Evolutionary conservation across 2,329 filamentous ascomycete species (phyloP).

Genomic region (Exophiala mesophila): DNA sequence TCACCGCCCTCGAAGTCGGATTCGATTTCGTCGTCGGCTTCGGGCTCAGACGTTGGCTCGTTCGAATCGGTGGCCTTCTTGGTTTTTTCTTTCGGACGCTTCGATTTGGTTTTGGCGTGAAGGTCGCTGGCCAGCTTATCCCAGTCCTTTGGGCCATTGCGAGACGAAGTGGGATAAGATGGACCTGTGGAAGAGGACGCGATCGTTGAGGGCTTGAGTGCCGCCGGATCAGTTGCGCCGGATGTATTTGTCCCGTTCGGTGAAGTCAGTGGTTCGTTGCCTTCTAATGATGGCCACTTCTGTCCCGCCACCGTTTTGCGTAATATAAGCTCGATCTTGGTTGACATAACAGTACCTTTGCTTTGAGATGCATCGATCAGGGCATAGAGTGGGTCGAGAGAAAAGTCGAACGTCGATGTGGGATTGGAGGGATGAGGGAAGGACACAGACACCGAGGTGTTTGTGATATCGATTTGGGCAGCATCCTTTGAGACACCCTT

Average conservation of each 20-base stretch:
- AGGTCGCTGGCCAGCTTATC: constrained; percentile 64
- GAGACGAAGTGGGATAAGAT: constrained; percentile 81
- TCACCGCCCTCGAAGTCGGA: constrained; percentile 36
- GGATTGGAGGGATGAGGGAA: constrained; percentile 53
- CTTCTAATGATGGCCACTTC: constrained; percentile 64
- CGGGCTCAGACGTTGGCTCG: constrained; percentile 37
- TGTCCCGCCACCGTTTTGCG: constrained; percentile 60
- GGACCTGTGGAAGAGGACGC: constrained; percentile 42
- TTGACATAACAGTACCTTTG: constrained; percentile 62
- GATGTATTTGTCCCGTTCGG: constrained; percentile 21
- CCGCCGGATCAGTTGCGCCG: background rate
- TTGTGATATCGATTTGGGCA: constrained; percentile 23
- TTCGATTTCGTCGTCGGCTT: constrained; percentile 40
- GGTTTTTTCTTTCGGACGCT: constrained; percentile 27
- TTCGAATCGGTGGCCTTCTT: constrained; percentile 31
- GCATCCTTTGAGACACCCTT: constrained; percentile 48
- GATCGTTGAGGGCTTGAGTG: constrained; percentile 11
- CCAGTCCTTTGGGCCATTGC: constrained; percentile 82
- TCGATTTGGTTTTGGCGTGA: constrained; percentile 36
- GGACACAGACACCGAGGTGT: constrained; percentile 48
- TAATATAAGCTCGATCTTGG: constrained; percentile 74
- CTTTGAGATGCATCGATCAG: constrained; percentile 59
- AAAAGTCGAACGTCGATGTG: constrained; percentile 52
- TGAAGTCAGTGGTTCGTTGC: constrained; percentile 29
- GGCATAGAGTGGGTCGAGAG: constrained; percentile 62